phyloP scores from a whole-genome alignment of 208 protist species.

The Acanthamoeba castellanii region DNA sequence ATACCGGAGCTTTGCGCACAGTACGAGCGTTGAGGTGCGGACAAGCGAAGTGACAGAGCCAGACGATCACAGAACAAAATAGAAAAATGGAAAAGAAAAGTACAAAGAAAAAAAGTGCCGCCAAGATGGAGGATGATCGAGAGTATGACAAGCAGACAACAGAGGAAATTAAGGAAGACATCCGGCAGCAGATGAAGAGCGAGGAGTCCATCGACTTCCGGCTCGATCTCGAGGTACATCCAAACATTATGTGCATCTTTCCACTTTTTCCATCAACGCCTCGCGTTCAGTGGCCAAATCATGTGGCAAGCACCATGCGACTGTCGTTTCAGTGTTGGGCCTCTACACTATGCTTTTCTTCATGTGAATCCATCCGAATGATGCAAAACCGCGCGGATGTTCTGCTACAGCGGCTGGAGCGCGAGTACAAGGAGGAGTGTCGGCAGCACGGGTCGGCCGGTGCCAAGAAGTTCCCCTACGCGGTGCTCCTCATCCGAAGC shows the following conservation, averaged over 20 bases:
- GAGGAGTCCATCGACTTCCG: conserved; percentile 31
- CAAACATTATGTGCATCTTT: neutral
- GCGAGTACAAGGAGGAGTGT: conserved; percentile 35
- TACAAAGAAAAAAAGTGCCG: too few species aligned
- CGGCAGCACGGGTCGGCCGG: neutral
- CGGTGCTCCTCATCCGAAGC: conserved; percentile 51
- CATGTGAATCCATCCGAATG: too few species aligned
- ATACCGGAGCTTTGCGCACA: too few species aligned
- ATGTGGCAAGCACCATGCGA: too few species aligned
- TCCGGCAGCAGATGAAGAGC: conserved; percentile 35
- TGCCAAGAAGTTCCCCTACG: conserved; percentile 42
- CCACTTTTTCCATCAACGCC: neutral
- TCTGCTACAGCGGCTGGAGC: neutral
- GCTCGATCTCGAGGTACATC: conserved; percentile 15
- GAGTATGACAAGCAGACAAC: conserved; percentile 33
- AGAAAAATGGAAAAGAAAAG: too few species aligned
- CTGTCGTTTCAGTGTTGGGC: neutral
- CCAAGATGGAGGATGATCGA: conserved; percentile 16
- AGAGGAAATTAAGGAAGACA: conserved; percentile 37
- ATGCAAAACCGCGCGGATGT: too few species aligned
- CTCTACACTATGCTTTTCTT: too few species aligned
- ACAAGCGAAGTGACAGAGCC: too few species aligned
- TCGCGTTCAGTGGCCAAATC: neutral
- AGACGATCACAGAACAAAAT: too few species aligned
- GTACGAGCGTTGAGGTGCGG: too few species aligned